Percentiles rank a stretch among this genome's conserved stretches.
These are phyloP conservation scores for Penicillium sumatraense DNA, from an alignment of 2,329 filamentous ascomycete genomes.

Conservation along the genomic window DNA sequence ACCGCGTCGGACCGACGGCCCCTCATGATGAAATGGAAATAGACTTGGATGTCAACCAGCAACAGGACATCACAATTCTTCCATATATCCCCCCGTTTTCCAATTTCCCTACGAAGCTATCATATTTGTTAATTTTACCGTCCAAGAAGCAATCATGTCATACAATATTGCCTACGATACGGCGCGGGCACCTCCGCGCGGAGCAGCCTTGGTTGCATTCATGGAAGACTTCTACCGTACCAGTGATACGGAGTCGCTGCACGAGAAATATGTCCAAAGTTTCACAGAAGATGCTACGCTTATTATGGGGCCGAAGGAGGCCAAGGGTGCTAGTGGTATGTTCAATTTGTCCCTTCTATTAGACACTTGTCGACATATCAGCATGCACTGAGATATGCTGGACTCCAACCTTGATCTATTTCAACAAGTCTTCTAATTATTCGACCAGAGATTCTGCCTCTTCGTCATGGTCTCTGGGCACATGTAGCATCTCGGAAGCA, in stretches of 20 bases:
- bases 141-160: conserved; percentile 30
- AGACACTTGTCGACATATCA: too few relatives aligned
- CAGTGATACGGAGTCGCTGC: conserved; percentile 40
- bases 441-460: conserved; percentile 35
- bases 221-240: conserved; percentile 42
- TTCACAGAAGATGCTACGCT: conserved; percentile 43
- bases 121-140: neutral
- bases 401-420: too few relatives aligned
- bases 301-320: conserved; percentile 44
- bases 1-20: conserved; percentile 19
- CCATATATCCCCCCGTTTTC: neutral
- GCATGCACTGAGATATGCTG: too few relatives aligned
- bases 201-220: conserved; percentile 34
- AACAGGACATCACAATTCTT: too few relatives aligned
- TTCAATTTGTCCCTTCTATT: neutral
- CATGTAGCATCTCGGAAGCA: conserved; percentile 41
- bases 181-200: conserved; percentile 30
- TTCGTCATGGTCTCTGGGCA: conserved; percentile 43
- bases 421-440: neutral
- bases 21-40: conserved; percentile 20
- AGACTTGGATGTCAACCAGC: conserved; percentile 2
- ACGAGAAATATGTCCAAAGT: conserved; percentile 39
- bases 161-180: conserved; percentile 36
- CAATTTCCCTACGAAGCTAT: neutral
- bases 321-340: conserved; percentile 37